A percentile compares a stretch with the other conserved stretches of the same genome.
Conservation (phyloP, 768 basidiomycete species). For the Tylopilus intermedius region DNA sequence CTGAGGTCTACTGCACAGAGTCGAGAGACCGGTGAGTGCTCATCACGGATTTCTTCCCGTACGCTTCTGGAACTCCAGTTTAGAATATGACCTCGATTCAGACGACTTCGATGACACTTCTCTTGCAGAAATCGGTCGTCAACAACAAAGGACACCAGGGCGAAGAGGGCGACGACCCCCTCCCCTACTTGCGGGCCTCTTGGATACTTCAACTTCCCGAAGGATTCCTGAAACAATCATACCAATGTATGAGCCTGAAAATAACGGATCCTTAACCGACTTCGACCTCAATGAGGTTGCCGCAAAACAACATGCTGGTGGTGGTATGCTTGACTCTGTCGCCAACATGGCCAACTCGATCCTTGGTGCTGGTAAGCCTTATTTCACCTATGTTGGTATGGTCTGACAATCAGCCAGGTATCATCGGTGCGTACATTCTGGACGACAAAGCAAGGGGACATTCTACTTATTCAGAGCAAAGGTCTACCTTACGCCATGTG, state of each 20-base stretch:
- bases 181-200: constrained; percentile 76
- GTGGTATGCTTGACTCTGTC: constrained; percentile 72
- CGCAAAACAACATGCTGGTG: constrained; percentile 60
- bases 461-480: constrained; percentile 27
- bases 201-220: constrained; percentile 57
- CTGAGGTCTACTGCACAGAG: constrained; percentile 70
- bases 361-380: constrained; percentile 73
- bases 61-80: constrained; percentile 6
- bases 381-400: constrained; percentile 4
- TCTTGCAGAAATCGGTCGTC: constrained; percentile 28
- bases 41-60: constrained; percentile 7
- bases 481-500: constrained; percentile 91
- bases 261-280: constrained; percentile 24
- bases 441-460: background rate
- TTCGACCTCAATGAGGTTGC: constrained; percentile 68
- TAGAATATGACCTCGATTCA: constrained; percentile 81
- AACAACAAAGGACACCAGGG: constrained; percentile 25
- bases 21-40: constrained; percentile 73
- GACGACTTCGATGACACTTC: constrained; percentile 69
- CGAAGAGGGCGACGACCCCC: constrained; percentile 50
- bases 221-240: constrained; percentile 54
- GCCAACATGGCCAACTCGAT: constrained; percentile 97
- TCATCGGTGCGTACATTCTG: constrained; percentile 52
- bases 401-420: constrained; percentile 41
- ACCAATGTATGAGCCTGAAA: constrained; percentile 39